phyloP scores from a whole-genome alignment of 106 monocot species.

The Xerophyta viscosa region DNA sequence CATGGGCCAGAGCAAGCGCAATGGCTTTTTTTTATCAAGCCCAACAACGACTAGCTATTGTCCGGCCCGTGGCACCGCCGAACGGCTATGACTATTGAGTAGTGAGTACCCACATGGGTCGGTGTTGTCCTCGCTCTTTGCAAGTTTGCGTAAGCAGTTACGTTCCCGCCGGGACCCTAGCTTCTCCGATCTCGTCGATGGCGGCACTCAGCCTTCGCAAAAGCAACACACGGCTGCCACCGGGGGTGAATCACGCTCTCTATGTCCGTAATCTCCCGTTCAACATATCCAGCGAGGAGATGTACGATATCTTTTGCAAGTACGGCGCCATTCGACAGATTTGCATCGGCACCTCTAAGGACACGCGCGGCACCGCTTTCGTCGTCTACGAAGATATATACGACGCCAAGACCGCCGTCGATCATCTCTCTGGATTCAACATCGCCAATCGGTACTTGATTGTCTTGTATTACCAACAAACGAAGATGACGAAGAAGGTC shows the following conservation, averaged over 20 bases:
- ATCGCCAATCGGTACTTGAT: constrained; percentile 97
- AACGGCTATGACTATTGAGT: no score
- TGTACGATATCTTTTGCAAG: constrained; percentile 99
- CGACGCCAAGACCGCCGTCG: constrained; percentile 98
- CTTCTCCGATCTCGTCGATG: constrained; percentile 24
- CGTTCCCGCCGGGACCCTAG: no score
- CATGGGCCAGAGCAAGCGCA: no score
- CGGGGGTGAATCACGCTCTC: constrained; percentile 85
- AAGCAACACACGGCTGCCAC: constrained; percentile 86
- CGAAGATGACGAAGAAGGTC: constrained; percentile 93
- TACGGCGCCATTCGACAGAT: constrained; percentile 99
- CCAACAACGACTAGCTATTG: no score
- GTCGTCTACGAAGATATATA: constrained; percentile 99
- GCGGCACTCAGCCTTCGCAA: constrained; percentile 81
- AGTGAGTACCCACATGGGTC: no score
- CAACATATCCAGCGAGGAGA: constrained; percentile 99
- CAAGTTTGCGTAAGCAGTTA: no score
- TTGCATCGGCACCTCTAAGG: constrained; percentile 81
- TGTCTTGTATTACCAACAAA: constrained; percentile 93
- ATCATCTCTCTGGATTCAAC: constrained; percentile 97
- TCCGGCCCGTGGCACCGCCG: no score
- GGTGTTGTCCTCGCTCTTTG: no score
- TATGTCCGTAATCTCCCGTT: constrained; percentile 98
- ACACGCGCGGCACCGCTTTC: constrained; percentile 91
- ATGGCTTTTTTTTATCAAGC: no score